Evolutionary conservation across 2,329 filamentous ascomycete species (phyloP).

Genomic region (Aureobasidium lini): DNA sequence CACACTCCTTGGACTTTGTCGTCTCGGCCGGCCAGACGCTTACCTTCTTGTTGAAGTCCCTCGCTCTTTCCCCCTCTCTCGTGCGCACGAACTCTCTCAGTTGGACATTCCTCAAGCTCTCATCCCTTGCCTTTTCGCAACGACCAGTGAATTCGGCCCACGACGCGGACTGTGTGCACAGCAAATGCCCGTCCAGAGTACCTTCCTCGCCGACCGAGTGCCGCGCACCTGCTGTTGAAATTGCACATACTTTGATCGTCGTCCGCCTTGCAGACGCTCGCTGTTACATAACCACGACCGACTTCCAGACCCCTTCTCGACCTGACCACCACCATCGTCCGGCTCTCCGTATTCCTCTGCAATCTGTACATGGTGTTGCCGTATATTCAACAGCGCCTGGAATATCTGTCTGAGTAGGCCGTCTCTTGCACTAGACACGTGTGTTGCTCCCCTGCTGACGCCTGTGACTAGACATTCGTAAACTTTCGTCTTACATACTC

Average conservation of each 20-base stretch:
- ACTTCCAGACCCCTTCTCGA: background rate
- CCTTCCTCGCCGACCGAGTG: conserved; percentile 14
- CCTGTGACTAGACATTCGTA: background rate
- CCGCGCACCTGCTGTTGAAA: conserved; percentile 11
- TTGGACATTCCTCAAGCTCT: background rate
- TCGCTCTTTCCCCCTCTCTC: background rate
- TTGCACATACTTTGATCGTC: conserved; percentile 14
- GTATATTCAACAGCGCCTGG: background rate
- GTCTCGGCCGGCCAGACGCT: background rate
- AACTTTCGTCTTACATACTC: conserved; percentile 7
- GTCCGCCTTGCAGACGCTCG: conserved; percentile 12
- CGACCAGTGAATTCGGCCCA: conserved; percentile 7
- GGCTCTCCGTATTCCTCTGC: background rate
- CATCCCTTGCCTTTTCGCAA: conserved; percentile 6
- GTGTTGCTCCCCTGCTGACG: background rate
- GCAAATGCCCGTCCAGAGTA: conserved; percentile 2
- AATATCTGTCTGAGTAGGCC: background rate
- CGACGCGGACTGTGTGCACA: background rate
- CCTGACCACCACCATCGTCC: background rate
- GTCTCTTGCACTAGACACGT: background rate
- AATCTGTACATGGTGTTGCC: conserved; percentile 3
- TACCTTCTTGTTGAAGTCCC: background rate
- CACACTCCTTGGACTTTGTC: background rate
- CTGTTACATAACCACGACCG: conserved; percentile 13
- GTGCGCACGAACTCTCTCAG: background rate